A percentile compares a stretch with the other conserved stretches of the same genome.
Conservation (phyloP, 257 asterid species). For the Solanum virginianum region DNA sequence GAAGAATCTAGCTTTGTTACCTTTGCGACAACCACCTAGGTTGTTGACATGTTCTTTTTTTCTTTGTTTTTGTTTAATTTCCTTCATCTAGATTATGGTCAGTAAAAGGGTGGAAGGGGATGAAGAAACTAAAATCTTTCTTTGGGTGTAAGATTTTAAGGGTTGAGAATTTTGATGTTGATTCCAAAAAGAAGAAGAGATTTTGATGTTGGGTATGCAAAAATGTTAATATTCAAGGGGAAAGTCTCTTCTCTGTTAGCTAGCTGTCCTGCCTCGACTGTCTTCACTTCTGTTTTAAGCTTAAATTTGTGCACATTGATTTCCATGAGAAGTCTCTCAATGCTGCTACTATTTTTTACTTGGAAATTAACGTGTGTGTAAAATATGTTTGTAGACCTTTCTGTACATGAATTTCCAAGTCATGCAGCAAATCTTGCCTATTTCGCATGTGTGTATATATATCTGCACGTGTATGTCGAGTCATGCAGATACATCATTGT, state of each 20-base stretch:
- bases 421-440: background rate
- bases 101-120: background rate
- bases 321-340: background rate
- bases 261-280: background rate
- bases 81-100: background rate
- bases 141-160: constrained; percentile 7
- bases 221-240: background rate
- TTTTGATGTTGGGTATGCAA: background rate
- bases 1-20: constrained; percentile 6
- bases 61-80: background rate
- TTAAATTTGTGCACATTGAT: background rate
- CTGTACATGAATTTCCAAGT: background rate
- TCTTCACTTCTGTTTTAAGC: background rate
- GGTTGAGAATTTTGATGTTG: background rate
- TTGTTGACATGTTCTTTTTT: background rate
- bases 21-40: constrained; percentile 10
- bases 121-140: background rate
- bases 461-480: too few relatives aligned
- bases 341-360: background rate
- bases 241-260: background rate
- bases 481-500: too few relatives aligned
- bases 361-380: background rate
- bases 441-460: background rate
- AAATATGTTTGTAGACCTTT: background rate
- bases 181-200: background rate